Conservation (phyloP, 352 stramenopile genomes). For the Phytophthora pisi region DNA sequence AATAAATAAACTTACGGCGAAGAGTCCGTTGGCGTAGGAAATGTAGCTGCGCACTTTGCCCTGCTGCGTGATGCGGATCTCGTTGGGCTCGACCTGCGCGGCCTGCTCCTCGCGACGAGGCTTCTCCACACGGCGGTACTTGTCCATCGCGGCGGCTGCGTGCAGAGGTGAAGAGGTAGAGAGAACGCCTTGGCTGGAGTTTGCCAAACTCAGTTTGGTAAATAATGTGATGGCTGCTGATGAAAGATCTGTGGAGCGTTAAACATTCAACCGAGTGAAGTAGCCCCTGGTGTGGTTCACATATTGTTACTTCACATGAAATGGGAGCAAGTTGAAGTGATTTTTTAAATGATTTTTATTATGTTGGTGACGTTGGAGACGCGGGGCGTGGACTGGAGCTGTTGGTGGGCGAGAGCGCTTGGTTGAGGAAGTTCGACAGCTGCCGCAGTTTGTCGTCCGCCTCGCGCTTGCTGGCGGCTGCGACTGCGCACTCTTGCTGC, state of each 20-base stretch:
- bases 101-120: slow-evolving; percentile 53
- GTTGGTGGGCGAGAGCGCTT: slow-evolving; percentile 31
- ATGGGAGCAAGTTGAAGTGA: slow-evolving; percentile 9
- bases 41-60: slow-evolving; percentile 86
- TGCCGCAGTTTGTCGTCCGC: slow-evolving; percentile 61
- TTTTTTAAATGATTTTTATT: not conserved
- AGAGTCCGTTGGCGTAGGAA: slow-evolving; percentile 76
- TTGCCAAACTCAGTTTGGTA: no score
- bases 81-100: slow-evolving; percentile 55
- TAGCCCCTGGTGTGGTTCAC: slow-evolving; percentile 2
- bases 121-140: slow-evolving; percentile 84
- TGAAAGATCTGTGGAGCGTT: slow-evolving; percentile 42
- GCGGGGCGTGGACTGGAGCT: slow-evolving; percentile 9
- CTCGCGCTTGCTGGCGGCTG: slow-evolving; percentile 55
- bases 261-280: slow-evolving; percentile 26
- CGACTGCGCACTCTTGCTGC: slow-evolving; percentile 54
- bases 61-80: slow-evolving; percentile 87
- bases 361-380: slow-evolving; percentile 16
- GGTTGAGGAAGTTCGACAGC: slow-evolving; percentile 61
- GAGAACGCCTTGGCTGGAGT: not conserved
- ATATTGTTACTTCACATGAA: not conserved
- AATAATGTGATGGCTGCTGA: slow-evolving; percentile 32
- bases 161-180: slow-evolving; percentile 11
- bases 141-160: slow-evolving; percentile 58
- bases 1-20: slow-evolving; percentile 46